These are phyloP conservation scores for Rhodomyrtus tomentosa DNA, from an alignment of 345 rosid genomes.

Conservation along the genomic window DNA sequence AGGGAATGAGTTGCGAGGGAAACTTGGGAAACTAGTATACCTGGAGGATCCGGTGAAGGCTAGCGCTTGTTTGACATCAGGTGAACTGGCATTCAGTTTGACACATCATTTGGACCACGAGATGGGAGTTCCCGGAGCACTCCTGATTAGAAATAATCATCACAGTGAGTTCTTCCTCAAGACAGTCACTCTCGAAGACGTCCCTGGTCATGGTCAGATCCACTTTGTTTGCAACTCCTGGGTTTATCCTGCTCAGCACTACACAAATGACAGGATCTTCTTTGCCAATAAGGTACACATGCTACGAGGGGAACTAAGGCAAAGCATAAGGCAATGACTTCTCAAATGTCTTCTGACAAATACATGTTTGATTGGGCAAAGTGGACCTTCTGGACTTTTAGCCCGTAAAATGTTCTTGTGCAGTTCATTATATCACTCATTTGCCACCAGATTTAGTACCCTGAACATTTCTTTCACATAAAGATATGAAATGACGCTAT, in stretches of 20 bases:
- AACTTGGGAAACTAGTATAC: constrained; percentile 45
- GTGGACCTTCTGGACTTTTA: background rate
- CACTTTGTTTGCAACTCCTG: constrained; percentile 82
- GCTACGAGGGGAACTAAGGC: background rate
- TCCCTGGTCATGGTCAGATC: constrained; percentile 53
- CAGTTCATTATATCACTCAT: background rate
- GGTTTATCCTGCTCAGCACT: constrained; percentile 56
- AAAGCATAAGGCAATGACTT: background rate
- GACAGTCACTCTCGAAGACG: constrained; percentile 57
- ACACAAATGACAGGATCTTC: constrained; percentile 53
- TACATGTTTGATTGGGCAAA: background rate
- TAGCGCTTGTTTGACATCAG: constrained; percentile 15
- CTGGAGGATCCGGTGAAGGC: constrained; percentile 40
- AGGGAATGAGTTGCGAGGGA: constrained; percentile 19
- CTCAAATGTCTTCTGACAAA: background rate
- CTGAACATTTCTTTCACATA: background rate
- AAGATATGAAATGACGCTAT: background rate
- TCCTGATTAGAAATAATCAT: constrained; percentile 46
- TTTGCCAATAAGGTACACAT: constrained; percentile 57
- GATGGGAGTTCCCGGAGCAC: constrained; percentile 61
- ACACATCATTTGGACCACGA: constrained; percentile 45
- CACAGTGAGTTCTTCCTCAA: constrained; percentile 57
- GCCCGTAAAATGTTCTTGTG: background rate
- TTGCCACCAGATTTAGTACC: background rate
- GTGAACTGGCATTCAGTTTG: constrained; percentile 41